Conservation (phyloP, 1,139 yeast species). For the Zygosaccharomyces sapae region DNA sequence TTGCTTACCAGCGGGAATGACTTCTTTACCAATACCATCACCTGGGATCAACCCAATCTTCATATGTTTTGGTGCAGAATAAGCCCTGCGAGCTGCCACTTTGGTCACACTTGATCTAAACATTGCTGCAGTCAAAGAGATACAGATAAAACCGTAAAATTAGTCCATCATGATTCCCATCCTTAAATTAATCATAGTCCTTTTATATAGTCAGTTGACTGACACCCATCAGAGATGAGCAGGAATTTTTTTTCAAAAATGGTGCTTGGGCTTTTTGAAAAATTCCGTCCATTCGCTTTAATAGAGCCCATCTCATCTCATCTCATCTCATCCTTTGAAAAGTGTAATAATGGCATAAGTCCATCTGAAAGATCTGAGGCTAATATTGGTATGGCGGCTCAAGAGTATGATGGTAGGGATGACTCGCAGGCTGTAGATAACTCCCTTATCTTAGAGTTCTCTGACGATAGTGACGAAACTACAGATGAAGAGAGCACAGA, state of each 20-base stretch:
- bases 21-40: conserved; percentile 97
- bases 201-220: background rate
- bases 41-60: conserved; percentile 78
- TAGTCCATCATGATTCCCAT: no score
- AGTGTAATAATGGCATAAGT: background rate
- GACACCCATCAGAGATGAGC: conserved; percentile 2
- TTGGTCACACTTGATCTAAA: conserved; percentile 27
- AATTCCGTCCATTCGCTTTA: conserved; percentile 1
- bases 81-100: conserved; percentile 25
- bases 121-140: conserved; percentile 16
- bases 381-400: background rate
- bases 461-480: conserved; percentile 14
- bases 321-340: background rate
- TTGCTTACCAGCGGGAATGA: conserved; percentile 88
- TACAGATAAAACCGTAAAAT: no score
- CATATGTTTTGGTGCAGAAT: conserved; percentile 27
- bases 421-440: conserved; percentile 9
- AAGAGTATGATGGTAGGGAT: conserved; percentile 2
- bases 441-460: conserved; percentile 15
- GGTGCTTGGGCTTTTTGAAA: conserved; percentile 15
- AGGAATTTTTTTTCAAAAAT: conserved; percentile 4
- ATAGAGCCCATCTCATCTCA: background rate
- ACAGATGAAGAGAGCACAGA: conserved; percentile 5
- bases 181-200: no score
- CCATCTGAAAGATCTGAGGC: background rate